Evolutionary conservation across 768 basidiomycete species (phyloP).

Genomic region (Trametes villosa): DNA sequence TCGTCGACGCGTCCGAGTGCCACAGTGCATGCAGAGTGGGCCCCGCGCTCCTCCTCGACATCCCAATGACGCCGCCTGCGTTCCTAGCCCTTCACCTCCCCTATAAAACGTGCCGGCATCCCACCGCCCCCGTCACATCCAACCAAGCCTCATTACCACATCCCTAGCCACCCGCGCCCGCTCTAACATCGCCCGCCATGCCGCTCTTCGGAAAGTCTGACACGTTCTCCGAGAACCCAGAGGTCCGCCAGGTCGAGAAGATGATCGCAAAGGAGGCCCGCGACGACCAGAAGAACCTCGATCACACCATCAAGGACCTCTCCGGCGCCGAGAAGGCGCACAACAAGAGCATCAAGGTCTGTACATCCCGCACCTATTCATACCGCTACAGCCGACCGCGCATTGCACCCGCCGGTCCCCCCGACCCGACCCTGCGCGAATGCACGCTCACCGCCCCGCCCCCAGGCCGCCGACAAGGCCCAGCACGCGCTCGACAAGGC

Average conservation of each 20-base stretch:
- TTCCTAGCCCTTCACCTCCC: background rate
- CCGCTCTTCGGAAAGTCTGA: constrained; percentile 31
- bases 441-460: background rate
- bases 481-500: constrained; percentile 51
- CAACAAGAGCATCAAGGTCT: constrained; percentile 56
- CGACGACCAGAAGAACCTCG: constrained; percentile 52
- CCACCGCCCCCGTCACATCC: background rate
- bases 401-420: background rate
- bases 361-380: constrained; percentile 1
- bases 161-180: background rate
- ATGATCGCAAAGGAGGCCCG: constrained; percentile 53
- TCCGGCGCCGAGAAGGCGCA: constrained; percentile 56
- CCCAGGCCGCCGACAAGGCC: constrained; percentile 51
- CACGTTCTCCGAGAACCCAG: constrained; percentile 31
- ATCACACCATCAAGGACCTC: constrained; percentile 59
- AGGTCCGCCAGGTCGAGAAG: constrained; percentile 48
- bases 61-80: constrained; percentile 6
- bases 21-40: background rate
- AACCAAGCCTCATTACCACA: background rate
- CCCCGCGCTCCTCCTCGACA: too few species aligned
- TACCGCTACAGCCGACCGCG: background rate
- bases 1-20: background rate
- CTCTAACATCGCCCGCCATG: constrained; percentile 34
- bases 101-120: constrained; percentile 6
- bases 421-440: background rate